Conservation (phyloP, 371 early-diverging fungal genomes). For the Quaeritorhiza haematococci region DNA sequence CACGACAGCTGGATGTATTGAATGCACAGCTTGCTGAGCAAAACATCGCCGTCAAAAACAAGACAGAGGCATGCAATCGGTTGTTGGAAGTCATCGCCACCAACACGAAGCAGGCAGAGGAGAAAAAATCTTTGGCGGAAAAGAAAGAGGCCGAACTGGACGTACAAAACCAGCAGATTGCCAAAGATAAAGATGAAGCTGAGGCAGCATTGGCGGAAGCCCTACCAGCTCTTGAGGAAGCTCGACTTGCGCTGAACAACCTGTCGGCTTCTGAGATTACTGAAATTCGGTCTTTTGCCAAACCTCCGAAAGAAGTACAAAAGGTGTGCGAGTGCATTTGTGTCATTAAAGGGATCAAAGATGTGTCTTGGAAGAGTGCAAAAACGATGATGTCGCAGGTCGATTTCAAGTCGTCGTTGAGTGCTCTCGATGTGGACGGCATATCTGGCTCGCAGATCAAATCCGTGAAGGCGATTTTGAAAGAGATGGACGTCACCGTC, state of each 20-base stretch:
- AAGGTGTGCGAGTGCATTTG: constrained; percentile 63
- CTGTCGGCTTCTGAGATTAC: constrained; percentile 56
- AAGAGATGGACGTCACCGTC: constrained; percentile 52
- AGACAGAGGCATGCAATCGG: constrained; percentile 55
- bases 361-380: constrained; percentile 59
- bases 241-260: constrained; percentile 48
- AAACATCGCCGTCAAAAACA: constrained; percentile 53
- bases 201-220: constrained; percentile 58
- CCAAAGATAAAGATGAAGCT: constrained; percentile 60
- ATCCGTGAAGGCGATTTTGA: constrained; percentile 44
- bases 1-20: constrained; percentile 48
- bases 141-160: constrained; percentile 53
- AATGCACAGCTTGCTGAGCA: constrained; percentile 55
- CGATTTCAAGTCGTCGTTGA: constrained; percentile 52
- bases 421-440: constrained; percentile 46
- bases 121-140: constrained; percentile 51
- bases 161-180: constrained; percentile 50
- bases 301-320: constrained; percentile 60
- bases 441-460: constrained; percentile 51
- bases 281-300: constrained; percentile 57
- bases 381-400: constrained; percentile 60
- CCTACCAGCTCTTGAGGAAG: constrained; percentile 53
- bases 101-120: constrained; percentile 52
- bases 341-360: constrained; percentile 55
- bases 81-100: constrained; percentile 53